Evolutionary conservation across 345 rosid genomes (phyloP), one percentile per base, ranked within the genome.

Genomic region (Acer saccharum): DNA sequence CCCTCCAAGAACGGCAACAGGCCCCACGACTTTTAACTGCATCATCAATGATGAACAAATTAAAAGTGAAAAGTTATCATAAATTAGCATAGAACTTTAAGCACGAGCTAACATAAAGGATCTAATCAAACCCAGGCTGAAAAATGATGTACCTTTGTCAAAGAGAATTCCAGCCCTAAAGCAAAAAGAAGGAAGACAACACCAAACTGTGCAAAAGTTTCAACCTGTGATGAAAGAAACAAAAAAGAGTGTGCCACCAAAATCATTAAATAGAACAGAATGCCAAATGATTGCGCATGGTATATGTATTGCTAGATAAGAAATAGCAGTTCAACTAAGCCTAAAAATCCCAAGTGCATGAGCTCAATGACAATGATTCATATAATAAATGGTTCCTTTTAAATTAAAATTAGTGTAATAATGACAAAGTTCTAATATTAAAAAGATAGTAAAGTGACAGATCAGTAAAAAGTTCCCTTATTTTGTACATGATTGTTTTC

Each of bases 161-260:
- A 83, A 79, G 99, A 97, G 82, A 97, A 97, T 87, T 97, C 99
- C 79, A 97, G 88, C 10, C 99, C 99, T 77, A 97, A 85, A 83
- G 99, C 98, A 78, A 97, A 97, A 77, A 97, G 99, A 81, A 97
- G 98, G 87, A 97, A 97, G 77, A 97, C 94, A 73, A 97, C 99
- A 77, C 99, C 99, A 74, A 97, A 97, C 77, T 97, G 99, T 8
- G 98, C 99, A 35, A 94, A 88, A 20, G 98, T 97, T 84, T 97
- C 98, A 73, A 97, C 98, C 99, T 93, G 84, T 32, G 10, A 74
- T 61, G 48, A 73, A 65, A 54, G 65, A 57, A 29, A 69, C 63
- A 81, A 50, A 76, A 72, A 65, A 63, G 8, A 65, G 58, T n/a
- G 63, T 27, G 77, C 62, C 78, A 74, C 32, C 21, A 29, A 25